Evolutionary conservation across 2,329 filamentous ascomycete genomes (phyloP), one percentile per base, ranked within the genome.

Genomic region (Colletotrichum endophyticum): DNA sequence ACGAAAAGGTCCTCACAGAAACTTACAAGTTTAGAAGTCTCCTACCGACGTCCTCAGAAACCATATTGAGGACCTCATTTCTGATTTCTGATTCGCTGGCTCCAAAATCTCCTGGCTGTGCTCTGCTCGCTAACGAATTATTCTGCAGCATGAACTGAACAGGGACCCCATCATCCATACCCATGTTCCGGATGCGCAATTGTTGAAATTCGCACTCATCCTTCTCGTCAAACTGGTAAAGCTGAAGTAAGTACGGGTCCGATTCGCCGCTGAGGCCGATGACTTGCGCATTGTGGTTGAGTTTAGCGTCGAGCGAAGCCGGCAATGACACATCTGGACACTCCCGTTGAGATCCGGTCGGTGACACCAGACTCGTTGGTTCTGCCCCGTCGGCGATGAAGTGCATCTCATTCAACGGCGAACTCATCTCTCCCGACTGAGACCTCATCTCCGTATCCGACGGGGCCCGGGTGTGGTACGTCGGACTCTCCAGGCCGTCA

Each of bases 191-290:
- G 30, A 75, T 72, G 13, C 30, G 73, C 16, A 75, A 19, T 13
- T 75, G 73, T n/a, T 67, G 73, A 12, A 75, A 75, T 3, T 13
- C 28, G 16, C 73, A 75, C n/a, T 75, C 73, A 1, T 75, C 56
- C 8, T 28, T 72, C 15, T 72, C 73, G 25, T 72, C 69, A 19
- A 75, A 75, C 15, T n/a, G 73, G 2, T 75, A 75, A 2, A 72
- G 36, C 7, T 75, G 22, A 3, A 75, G 69, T 15, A 75, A 16
- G 16, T 75, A 72, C 5, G 73, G 73, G 3, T 75, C 73, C 8
- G 73, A 75, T 16, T 75, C 73, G 28, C 73, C 73, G 30, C 69
- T 75, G 34, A 72, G 73, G 5, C 73, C 73, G 16, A 75, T 75
- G 1, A 72, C 57, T 63, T 75, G 73, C 22, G 73, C 69, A 6